Evolutionary conservation across 257 asterid species (phyloP), one percentile per base, ranked within the genome.

Genomic region (Salvia hispanica): DNA sequence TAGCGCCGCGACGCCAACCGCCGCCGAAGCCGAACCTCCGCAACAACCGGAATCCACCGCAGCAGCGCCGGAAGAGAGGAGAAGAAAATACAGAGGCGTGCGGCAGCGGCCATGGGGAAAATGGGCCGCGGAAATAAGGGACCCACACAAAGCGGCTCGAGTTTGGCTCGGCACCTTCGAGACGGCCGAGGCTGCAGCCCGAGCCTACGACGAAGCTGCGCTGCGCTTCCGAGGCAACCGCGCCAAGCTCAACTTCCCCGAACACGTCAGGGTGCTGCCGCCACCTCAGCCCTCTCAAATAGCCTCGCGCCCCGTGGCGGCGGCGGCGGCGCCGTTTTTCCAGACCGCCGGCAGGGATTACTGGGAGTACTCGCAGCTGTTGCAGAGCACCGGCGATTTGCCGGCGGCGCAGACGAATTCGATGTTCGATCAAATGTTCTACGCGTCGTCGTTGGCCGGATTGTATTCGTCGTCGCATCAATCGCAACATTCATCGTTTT

Each of bases 41-140:
- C 81, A 1, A 12, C 57, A 7, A 12, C 61, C 21, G 1, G 87
- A 79, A 44, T 64, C 68, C 12, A 64, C 81, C 34, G 18, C 77
- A 43, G 4, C 78, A 0, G 9, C 67, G 3, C 7, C 48, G 43
- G 85, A 81, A 5, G 91, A 89, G 58, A 81, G 82, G 54, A 76
- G 85, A 61, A 74, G 80, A 45, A 83, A 76, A 77, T 92, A 90
- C 77, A 84, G 97, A 77, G 98, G 98, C 12, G 97, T 89, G 0
- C 81, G 98, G 43, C 97, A 87, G n/a, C 70, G 98, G 25, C 97
- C 97, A 9, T 89, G 97, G 95, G 97, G 96, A 0, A 92, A 92
- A 82, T 92, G 96, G 97, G 98, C 97, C 0, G 98, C 98, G 0
- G 98, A 92, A 55, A 92, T 92, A 70, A 67, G 98, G 66, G 97